Evolutionary conservation across 495 filamentous ascomycete genomes (phyloP).

Genomic region (Talaromyces adpressus): DNA sequence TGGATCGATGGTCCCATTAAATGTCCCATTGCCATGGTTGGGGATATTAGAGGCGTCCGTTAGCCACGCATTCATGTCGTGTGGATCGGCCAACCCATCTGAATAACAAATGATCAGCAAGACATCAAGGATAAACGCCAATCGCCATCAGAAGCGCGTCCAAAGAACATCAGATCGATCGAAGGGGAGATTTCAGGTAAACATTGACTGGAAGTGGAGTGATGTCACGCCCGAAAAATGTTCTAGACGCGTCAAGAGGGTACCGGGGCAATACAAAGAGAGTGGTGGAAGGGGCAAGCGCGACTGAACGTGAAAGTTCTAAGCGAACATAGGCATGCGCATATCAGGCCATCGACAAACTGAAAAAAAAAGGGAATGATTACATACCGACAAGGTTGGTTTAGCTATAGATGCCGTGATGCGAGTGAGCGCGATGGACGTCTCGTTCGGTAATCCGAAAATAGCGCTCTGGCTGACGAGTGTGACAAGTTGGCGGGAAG

Average conservation of each 20-base stretch:
- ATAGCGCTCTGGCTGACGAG: constrained; percentile 35
- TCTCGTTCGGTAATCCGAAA: constrained; percentile 19
- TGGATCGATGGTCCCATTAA: constrained; percentile 54
- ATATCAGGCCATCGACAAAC: neutral
- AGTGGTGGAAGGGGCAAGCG: constrained; percentile 14
- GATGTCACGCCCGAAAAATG: constrained; percentile 7
- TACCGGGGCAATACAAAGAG: constrained; percentile 11
- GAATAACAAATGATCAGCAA: constrained; percentile 13
- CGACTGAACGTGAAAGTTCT: constrained; percentile 6
- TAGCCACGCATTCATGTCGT: constrained; percentile 78
- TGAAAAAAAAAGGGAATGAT: constrained; percentile 12
- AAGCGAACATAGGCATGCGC: constrained; percentile 13
- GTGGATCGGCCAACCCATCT: constrained; percentile 53
- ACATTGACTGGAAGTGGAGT: constrained; percentile 2
- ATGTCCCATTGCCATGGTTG: constrained; percentile 73
- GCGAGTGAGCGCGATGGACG: constrained; percentile 1
- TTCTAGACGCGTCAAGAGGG: constrained; percentile 30
- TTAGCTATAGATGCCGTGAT: constrained; percentile 26
- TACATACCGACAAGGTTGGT: constrained; percentile 47
- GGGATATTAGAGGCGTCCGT: constrained; percentile 64
- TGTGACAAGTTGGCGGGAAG: constrained; percentile 31
- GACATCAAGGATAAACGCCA: neutral
- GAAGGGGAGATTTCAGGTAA: neutral
- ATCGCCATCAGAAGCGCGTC: constrained; percentile 4
- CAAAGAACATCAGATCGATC: neutral